Evolutionary conservation across 768 basidiomycete genomes (phyloP).

Genomic region (Russula abietina): DNA sequence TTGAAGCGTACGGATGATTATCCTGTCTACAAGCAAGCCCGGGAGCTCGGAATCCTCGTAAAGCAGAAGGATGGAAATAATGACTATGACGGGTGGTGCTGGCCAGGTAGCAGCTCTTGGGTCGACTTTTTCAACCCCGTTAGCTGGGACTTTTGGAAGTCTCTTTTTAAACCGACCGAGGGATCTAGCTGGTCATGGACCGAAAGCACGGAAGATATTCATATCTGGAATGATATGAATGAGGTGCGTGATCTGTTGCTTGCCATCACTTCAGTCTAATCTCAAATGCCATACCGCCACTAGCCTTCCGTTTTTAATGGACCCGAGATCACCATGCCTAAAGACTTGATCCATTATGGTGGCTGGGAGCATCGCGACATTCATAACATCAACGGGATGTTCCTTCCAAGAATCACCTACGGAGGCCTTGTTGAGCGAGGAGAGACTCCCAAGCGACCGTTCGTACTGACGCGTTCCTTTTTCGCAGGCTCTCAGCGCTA

Average conservation of each 20-base stretch:
- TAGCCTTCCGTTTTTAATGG: slow-evolving; percentile 98
- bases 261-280: not conserved
- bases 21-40: slow-evolving; percentile 79
- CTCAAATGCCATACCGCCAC: slow-evolving; percentile 22
- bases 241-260: slow-evolving; percentile 50
- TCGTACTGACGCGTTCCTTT: slow-evolving; percentile 93
- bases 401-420: slow-evolving; percentile 76
- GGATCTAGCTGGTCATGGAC: slow-evolving; percentile 67
- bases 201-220: slow-evolving; percentile 73
- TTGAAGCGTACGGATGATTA: slow-evolving; percentile 76
- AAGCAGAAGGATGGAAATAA: slow-evolving; percentile 74
- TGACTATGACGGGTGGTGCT: slow-evolving; percentile 98
- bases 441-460: slow-evolving; percentile 73
- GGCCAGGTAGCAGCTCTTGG: slow-evolving; percentile 96
- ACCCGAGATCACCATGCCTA: slow-evolving; percentile 84
- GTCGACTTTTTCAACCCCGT: slow-evolving; percentile 93
- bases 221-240: slow-evolving; percentile 99
- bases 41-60: slow-evolving; percentile 74
- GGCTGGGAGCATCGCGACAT: slow-evolving; percentile 98
- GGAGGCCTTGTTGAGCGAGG: slow-evolving; percentile 75
- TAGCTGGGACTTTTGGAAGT: slow-evolving; percentile 87
- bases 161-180: slow-evolving; percentile 62
- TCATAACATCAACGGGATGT: slow-evolving; percentile 97
- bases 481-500: slow-evolving; percentile 93
- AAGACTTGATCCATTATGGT: slow-evolving; percentile 75